Evolutionary conservation across 1,284 basidiomycete species (phyloP), one percentile per base, ranked within the genome.

Genomic region (Ustilago hordei): DNA sequence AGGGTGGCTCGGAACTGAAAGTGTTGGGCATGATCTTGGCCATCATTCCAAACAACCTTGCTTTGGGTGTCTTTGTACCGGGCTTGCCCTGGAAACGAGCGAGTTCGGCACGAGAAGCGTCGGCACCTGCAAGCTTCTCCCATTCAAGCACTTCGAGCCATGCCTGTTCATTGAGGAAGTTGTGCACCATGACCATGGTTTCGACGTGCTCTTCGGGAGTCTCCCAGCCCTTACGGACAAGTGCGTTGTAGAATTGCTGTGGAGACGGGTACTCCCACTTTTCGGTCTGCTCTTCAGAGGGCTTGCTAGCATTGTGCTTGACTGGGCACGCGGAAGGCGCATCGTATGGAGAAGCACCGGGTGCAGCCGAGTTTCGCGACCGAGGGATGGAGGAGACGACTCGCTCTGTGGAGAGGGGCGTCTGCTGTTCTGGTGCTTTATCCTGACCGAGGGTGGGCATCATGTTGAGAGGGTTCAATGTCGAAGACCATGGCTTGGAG

Each of bases 221-320:
- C 87, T 97, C 95, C 94, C 93, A 95, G 1, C 97, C 97, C 86
- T 99, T 99, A 77, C 95, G 89, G 15, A 94, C 93, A 8, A 99
- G 90, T 0, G 97, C 97, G 86, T 98, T 98, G 87, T 99, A 96
- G 86, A 99, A 99, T 86, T 99, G 96, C 87, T 99, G 95, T 2
- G 96, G 95, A 6, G 93, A 95, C 1, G 97, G 97, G 87, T 99
- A 99, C 84, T 98, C 95, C 97, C 97, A 99, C 55, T 88, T 87
- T 13, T 84, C 85, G 17, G 86, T 61, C 45, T 73, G 84, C 23
- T 83, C 62, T 62, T 76, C 60, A n/a, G 64, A 58, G 13, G 58
- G 62, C 47, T 52, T 56, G 60, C 59, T 64, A 39, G 60, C 54
- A 31, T 74, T 73, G 68, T 82, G 81, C 39, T 71, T 74, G 55